Percentiles rank a stretch among this genome's conserved stretches.
phyloP scores from a whole-genome alignment of 192 early-diverging fungal species.

The Backusella tarrabulga region DNA sequence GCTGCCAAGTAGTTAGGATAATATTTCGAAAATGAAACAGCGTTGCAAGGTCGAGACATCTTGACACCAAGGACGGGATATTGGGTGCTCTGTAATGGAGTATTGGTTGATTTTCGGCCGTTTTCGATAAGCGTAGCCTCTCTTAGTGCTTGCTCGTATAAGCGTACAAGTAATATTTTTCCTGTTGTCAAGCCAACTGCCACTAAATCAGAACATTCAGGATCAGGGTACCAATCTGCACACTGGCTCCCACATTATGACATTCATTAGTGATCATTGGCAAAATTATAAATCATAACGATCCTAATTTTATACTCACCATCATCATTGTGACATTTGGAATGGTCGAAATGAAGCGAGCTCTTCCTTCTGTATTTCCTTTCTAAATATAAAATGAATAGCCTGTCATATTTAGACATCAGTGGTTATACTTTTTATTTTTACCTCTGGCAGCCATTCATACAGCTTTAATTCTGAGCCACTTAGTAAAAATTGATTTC shows the following conservation, averaged over 20 bases:
- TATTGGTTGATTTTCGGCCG: background rate
- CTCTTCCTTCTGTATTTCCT: constrained; percentile 8
- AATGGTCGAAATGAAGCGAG: constrained; percentile 20
- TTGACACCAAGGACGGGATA: constrained; percentile 46
- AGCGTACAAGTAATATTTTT: constrained; percentile 49
- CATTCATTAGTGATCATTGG: background rate
- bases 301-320: background rate
- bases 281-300: background rate
- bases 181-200: constrained; percentile 62
- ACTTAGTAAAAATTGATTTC: constrained; percentile 55
- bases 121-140: background rate
- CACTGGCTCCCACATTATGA: constrained; percentile 38
- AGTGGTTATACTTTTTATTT: background rate
- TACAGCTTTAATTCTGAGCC: constrained; percentile 56
- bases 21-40: constrained; percentile 65
- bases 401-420: background rate
- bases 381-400: background rate
- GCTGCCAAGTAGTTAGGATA: constrained; percentile 58
- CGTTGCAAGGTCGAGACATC: constrained; percentile 64
- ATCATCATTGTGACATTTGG: constrained; percentile 35
- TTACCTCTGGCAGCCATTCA: constrained; percentile 42
- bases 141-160: constrained; percentile 32
- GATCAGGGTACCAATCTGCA: constrained; percentile 64
- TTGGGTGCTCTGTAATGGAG: background rate
- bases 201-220: constrained; percentile 50